Percentiles rank a stretch among this genome's conserved stretches.
phyloP scores from a whole-genome alignment of 805 yeast genomes.

The Debaryomyces prosopidis region DNA sequence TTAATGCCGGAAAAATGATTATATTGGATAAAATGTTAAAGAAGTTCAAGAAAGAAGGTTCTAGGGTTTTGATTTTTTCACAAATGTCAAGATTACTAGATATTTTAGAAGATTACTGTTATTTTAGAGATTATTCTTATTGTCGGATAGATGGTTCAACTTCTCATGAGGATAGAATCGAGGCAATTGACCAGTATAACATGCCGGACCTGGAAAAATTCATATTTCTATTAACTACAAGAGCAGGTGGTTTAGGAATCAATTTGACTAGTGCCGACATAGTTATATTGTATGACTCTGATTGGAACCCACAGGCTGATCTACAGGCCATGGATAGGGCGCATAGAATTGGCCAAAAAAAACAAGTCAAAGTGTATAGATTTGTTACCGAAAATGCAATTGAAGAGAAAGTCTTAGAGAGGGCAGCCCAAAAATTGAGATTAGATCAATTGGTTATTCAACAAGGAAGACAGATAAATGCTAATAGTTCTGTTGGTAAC shows the following conservation, averaged over 20 bases:
- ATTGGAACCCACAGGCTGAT: slow-evolving; percentile 99
- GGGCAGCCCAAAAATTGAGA: slow-evolving; percentile 92
- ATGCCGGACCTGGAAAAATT: slow-evolving; percentile 79
- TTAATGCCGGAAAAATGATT: slow-evolving; percentile 86
- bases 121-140: slow-evolving; percentile 77
- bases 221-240: slow-evolving; percentile 81
- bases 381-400: slow-evolving; percentile 95
- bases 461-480: slow-evolving; percentile 68
- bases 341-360: slow-evolving; percentile 95
- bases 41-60: slow-evolving; percentile 72
- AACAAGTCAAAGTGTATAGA: slow-evolving; percentile 89
- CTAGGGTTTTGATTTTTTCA: slow-evolving; percentile 87
- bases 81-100: slow-evolving; percentile 92
- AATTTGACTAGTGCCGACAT: slow-evolving; percentile 90
- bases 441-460: slow-evolving; percentile 94
- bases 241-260: slow-evolving; percentile 97
- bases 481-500: slow-evolving; percentile 51
- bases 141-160: slow-evolving; percentile 95
- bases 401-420: slow-evolving; percentile 92
- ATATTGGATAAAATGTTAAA: slow-evolving; percentile 80
- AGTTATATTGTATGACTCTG: slow-evolving; percentile 86
- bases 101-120: slow-evolving; percentile 90
- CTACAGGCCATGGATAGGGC: slow-evolving; percentile 98
- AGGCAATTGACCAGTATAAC: slow-evolving; percentile 91
- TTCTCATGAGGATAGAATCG: slow-evolving; percentile 86